A percentile compares a stretch with the other conserved stretches of the same genome.
These are phyloP conservation scores for Sarocladium strictum DNA, from an alignment of 2,329 filamentous ascomycete genomes.

Conservation along the genomic window DNA sequence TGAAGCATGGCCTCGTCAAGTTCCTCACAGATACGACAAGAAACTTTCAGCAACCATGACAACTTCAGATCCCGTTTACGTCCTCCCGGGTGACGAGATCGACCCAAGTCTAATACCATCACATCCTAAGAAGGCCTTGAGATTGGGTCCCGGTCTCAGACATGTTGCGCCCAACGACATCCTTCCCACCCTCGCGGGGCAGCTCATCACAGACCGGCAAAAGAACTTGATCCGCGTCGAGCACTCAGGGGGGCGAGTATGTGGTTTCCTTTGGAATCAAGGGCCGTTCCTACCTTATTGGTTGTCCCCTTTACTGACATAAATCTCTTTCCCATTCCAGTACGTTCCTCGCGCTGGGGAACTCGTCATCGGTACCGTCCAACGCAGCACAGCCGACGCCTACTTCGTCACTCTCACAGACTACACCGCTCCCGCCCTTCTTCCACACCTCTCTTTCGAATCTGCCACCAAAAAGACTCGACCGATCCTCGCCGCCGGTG, in stretches of 20 bases:
- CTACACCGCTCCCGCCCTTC: constrained; percentile 57
- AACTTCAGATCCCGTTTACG: constrained; percentile 44
- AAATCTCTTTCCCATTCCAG: constrained; percentile 34
- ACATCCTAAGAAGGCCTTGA: constrained; percentile 63
- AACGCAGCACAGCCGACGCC: constrained; percentile 67
- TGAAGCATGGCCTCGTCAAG: no score
- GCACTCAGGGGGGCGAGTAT: constrained; percentile 61
- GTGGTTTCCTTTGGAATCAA: constrained; percentile 22
- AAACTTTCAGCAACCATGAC: constrained; percentile 37
- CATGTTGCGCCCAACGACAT: constrained; percentile 74
- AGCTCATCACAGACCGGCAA: constrained; percentile 59
- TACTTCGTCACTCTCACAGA: constrained; percentile 75
- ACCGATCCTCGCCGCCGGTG: constrained; percentile 66
- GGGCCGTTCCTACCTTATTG: no score
- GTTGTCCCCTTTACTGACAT: neutral
- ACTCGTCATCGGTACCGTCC: constrained; percentile 80
- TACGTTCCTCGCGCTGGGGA: constrained; percentile 79
- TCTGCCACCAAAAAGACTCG: constrained; percentile 87
- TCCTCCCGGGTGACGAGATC: constrained; percentile 78
- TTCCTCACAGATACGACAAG: neutral
- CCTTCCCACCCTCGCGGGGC: constrained; percentile 60
- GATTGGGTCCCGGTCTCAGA: constrained; percentile 77
- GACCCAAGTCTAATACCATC: constrained; percentile 61
- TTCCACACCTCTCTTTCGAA: constrained; percentile 90
- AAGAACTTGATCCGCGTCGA: constrained; percentile 80